Base-by-base conservation (phyloP, 2,329 filamentous ascomycete genomes). In the Claviceps paspali region DNA sequence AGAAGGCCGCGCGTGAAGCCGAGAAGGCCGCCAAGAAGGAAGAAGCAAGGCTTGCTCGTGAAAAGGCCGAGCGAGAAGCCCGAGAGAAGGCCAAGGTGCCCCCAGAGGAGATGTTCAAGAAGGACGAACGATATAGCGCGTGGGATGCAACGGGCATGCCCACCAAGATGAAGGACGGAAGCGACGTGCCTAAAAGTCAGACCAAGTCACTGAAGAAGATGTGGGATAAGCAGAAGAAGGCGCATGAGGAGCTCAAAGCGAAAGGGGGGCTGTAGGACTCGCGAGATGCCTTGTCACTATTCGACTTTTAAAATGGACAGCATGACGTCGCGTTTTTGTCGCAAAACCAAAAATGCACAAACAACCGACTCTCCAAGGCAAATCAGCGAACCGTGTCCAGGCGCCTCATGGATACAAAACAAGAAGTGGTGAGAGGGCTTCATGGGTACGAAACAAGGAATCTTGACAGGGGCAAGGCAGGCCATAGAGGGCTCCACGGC, bases 161-260 rank as follows among this genome's bases (percentile, higher is more conserved):
- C 2, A 81, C 72, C 0, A 82, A 77, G 59, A 74, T 86, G 54
- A 76, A 74, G 43, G 76, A 82, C 23, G 86, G 85, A 0, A 77
- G 75, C 42, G 84, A 92, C 47, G 67, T 95, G 27, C 72, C 82
- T 4, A 94, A 94, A 66, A 81, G 71, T 41, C 73, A 76, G 52
- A 52, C 62, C 35, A 95, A 95, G 69, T 87, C 84, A 64, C 57
- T 94, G 48, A 78, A 68, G 61, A 95, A 95, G 66, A 79, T 85
- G 39, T 93, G 83, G 83, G 82, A 92, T 49, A 77, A 69, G 54
- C 88, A 95, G 64, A 91, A 86, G 68, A 92, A 88, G 68, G 56
- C 73, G 41, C 79, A 87, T 55, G 79, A 87, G 44, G 74, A 78
- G 21, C 36, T 47, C 9, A 44, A 45, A 29, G 43, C 41, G 12